A percentile compares a stretch with the other conserved stretches of the same genome.
Evolutionary conservation across 2,329 filamentous ascomycete genomes (phyloP).

Genomic region (Neopestalotiopsis sp.): DNA sequence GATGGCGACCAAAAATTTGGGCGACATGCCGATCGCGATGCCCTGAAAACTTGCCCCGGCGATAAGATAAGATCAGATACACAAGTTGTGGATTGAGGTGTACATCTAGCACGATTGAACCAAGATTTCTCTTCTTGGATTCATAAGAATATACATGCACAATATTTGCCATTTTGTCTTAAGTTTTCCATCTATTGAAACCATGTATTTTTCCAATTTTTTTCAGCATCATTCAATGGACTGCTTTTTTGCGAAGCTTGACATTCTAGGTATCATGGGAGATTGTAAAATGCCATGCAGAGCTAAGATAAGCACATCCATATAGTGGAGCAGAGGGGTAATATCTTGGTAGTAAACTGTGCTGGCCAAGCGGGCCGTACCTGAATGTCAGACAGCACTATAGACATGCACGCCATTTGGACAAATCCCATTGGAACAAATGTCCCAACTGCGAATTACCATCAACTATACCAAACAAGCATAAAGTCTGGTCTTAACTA

Average conservation of each 20-base stretch:
- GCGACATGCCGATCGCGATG: constrained; percentile 23
- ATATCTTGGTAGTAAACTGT: too few species aligned
- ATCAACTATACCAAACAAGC: too few species aligned
- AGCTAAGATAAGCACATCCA: not conserved
- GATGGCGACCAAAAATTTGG: constrained; percentile 24
- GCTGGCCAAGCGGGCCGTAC: not conserved
- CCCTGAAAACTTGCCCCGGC: constrained; percentile 26
- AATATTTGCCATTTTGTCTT: not conserved
- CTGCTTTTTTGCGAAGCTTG: too few species aligned
- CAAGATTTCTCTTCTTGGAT: not conserved
- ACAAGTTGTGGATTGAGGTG: constrained; percentile 3
- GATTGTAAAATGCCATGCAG: not conserved
- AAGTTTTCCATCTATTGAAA: too few species aligned
- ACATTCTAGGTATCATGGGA: too few species aligned
- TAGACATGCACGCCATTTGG: not conserved
- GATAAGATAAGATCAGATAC: constrained; percentile 18
- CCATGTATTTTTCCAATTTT: too few species aligned
- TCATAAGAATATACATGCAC: not conserved
- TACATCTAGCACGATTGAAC: not conserved
- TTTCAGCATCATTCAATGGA: too few species aligned
- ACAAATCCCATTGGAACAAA: too few species aligned
- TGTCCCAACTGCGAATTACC: too few species aligned
- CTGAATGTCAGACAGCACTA: not conserved
- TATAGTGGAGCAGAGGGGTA: not conserved
- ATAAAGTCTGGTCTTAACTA: too few species aligned